Percentiles rank a stretch among this genome's conserved stretches.
phyloP scores from a whole-genome alignment of 257 asterid species.

The Ilex aquifolium region DNA sequence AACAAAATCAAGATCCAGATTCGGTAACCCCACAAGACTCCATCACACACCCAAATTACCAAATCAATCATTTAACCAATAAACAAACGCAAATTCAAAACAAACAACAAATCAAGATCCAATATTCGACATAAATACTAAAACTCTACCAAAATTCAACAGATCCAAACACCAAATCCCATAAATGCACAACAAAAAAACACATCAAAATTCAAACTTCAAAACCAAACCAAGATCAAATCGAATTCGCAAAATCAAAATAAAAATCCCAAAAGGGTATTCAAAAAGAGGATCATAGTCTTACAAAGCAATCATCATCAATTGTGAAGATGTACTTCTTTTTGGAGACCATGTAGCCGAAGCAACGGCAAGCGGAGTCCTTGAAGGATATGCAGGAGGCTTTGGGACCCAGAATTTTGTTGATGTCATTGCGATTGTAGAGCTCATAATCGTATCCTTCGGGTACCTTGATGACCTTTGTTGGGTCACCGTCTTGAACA shows the following conservation, averaged over 20 bases:
- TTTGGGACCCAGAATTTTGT: conserved; percentile 54
- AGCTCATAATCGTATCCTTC: conserved; percentile 66
- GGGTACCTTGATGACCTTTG: conserved; percentile 56
- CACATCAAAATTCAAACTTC: conserved; percentile 1
- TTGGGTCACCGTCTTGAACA: conserved; percentile 74
- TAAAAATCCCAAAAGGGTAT: not conserved
- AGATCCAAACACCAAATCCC: not conserved
- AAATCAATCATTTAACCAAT: not conserved
- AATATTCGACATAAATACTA: not conserved
- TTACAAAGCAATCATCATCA: conserved; percentile 82
- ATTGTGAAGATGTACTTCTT: conserved; percentile 74
- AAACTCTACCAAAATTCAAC: not conserved
- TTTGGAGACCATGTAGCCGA: conserved; percentile 69
- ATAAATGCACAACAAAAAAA: not conserved
- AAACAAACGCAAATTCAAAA: not conserved
- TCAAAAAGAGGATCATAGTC: conserved; percentile 1
- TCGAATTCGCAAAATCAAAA: not conserved
- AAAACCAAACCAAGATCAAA: not conserved
- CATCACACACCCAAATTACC: not conserved
- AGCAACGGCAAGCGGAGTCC: conserved; percentile 81
- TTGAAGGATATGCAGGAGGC: conserved; percentile 81
- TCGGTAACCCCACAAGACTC: not conserved
- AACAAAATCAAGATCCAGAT: not conserved
- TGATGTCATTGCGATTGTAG: conserved; percentile 62
- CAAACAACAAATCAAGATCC: conserved; percentile 10